Percentiles rank a stretch among this genome's conserved stretches.
Evolutionary conservation across 805 yeast genomes (phyloP).

Genomic region (Starmerella powellii): DNA sequence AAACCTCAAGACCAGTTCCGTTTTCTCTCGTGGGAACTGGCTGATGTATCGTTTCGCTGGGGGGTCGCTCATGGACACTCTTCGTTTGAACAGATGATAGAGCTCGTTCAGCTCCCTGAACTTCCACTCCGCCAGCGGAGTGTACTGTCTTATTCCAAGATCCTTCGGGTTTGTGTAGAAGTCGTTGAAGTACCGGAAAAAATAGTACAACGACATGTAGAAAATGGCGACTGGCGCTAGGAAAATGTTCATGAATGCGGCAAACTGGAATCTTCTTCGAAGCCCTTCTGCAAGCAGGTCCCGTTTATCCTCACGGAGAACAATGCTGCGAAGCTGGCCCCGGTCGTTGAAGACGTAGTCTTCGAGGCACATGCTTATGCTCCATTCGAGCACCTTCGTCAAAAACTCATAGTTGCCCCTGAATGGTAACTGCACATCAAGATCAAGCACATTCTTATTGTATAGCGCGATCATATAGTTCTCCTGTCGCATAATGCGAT

Average conservation of each 20-base stretch:
- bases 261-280: slow-evolving; percentile 67
- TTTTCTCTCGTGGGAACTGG: slow-evolving; percentile 78
- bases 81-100: slow-evolving; percentile 70
- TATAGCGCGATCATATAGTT: slow-evolving; percentile 85
- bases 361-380: slow-evolving; percentile 71
- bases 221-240: slow-evolving; percentile 76
- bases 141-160: slow-evolving; percentile 72
- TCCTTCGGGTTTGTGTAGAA: slow-evolving; percentile 78
- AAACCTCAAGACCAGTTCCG: slow-evolving; percentile 45
- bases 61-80: slow-evolving; percentile 64
- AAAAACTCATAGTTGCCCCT: slow-evolving; percentile 35
- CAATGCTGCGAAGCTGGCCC: slow-evolving; percentile 65
- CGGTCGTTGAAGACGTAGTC: slow-evolving; percentile 73
- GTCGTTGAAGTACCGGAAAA: slow-evolving; percentile 85
- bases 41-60: slow-evolving; percentile 75
- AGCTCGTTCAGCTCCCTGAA: slow-evolving; percentile 88
- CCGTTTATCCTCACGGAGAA: slow-evolving; percentile 61
- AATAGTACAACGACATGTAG: slow-evolving; percentile 71
- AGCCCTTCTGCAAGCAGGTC: slow-evolving; percentile 56
- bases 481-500: slow-evolving; percentile 89
- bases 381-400: slow-evolving; percentile 91
- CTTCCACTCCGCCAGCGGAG: slow-evolving; percentile 92
- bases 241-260: slow-evolving; percentile 72
- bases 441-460: slow-evolving; percentile 61
- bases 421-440: slow-evolving; percentile 46